A percentile compares a stretch with the other conserved stretches of the same genome.
Evolutionary conservation across 805 yeast species (phyloP).

Genomic region (Starmerella bombicola): DNA sequence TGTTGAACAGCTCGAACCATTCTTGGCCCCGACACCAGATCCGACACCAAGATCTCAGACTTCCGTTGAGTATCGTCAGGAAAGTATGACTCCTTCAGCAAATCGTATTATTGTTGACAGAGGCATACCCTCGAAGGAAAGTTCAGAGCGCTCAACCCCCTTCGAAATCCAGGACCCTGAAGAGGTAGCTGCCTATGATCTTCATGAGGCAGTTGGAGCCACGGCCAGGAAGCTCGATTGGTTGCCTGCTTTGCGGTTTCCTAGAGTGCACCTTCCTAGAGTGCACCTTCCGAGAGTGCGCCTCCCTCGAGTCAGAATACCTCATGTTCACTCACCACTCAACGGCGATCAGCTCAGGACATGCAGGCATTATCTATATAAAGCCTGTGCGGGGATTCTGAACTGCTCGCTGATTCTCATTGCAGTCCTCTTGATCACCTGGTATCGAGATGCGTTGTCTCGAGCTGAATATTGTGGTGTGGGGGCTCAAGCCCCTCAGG

Average conservation of each 20-base stretch:
- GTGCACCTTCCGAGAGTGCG: conserved; percentile 4
- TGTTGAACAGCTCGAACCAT: conserved; percentile 18
- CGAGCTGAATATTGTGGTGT: conserved; percentile 19
- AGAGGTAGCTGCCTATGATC: conserved; percentile 5
- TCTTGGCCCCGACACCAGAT: conserved; percentile 11
- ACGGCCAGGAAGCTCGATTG: background rate
- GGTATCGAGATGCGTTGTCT: conserved; percentile 14
- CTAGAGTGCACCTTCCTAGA: conserved; percentile 2
- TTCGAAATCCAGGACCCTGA: conserved; percentile 4
- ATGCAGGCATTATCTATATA: background rate
- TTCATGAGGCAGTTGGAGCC: conserved; percentile 4
- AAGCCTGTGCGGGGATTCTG: background rate
- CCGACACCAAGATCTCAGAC: conserved; percentile 7
- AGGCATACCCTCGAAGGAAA: background rate
- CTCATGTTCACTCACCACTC: conserved; percentile 2
- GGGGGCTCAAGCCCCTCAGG: conserved; percentile 2
- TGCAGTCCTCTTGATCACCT: conserved; percentile 1
- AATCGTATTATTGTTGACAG: background rate
- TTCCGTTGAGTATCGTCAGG: background rate
- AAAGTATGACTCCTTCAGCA: background rate
- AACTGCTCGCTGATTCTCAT: background rate
- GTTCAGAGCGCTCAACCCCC: background rate
- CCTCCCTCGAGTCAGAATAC: conserved; percentile 4
- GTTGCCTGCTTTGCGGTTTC: background rate
- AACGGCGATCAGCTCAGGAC: background rate